Evolutionary conservation across 2,329 filamentous ascomycete species (phyloP).

Genomic region (Colletotrichum neosansevieriae): DNA sequence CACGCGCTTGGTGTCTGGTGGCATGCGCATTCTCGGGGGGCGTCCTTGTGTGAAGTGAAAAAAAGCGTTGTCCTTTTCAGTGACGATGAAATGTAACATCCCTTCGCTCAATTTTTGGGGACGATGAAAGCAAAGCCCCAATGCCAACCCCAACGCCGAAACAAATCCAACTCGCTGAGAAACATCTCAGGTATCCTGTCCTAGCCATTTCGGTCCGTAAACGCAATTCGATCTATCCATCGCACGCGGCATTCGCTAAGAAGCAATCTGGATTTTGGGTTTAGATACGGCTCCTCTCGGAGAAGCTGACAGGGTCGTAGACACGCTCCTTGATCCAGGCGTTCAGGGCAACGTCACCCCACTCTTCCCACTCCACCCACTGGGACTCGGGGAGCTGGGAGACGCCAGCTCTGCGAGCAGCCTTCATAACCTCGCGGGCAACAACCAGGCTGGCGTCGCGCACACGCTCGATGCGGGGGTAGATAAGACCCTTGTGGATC

Average conservation of each 20-base stretch:
- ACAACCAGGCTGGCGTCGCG: constrained; percentile 89
- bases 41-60: constrained; percentile 6
- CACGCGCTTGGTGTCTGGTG: constrained; percentile 28
- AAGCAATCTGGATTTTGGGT: constrained; percentile 3
- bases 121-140: constrained; percentile 32
- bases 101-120: constrained; percentile 34
- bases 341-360: constrained; percentile 73
- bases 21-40: constrained; percentile 21
- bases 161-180: constrained; percentile 33
- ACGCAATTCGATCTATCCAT: constrained; percentile 34
- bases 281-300: constrained; percentile 45
- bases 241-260: background rate
- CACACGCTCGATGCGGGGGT: constrained; percentile 91
- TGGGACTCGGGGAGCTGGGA: constrained; percentile 75
- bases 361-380: constrained; percentile 80
- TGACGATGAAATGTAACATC: constrained; percentile 30
- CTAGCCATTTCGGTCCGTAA: constrained; percentile 29
- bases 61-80: constrained; percentile 28
- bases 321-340: constrained; percentile 70
- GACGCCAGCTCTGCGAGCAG: constrained; percentile 85
- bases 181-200: constrained; percentile 33
- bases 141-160: constrained; percentile 38
- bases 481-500: constrained; percentile 85
- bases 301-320: constrained; percentile 68
- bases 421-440: constrained; percentile 92